Conservation (phyloP, 2,329 filamentous ascomycete species). For the Colletotrichum aenigma region DNA sequence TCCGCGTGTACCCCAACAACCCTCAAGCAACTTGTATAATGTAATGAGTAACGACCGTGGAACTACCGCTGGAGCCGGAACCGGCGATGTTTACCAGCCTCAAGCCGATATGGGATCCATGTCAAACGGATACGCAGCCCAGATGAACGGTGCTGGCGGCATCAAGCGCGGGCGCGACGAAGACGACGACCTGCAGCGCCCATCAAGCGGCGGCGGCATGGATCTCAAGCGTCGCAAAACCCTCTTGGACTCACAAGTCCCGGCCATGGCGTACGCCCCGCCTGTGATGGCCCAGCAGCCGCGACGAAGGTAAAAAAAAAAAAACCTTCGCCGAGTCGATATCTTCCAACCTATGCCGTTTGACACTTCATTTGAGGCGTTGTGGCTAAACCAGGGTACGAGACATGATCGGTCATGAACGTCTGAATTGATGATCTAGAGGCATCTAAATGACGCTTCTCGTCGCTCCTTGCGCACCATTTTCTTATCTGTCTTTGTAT, state of each 20-base stretch:
- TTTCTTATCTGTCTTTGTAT: slow-evolving; percentile 28
- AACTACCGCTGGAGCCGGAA: slow-evolving; percentile 66
- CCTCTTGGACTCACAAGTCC: slow-evolving; percentile 64
- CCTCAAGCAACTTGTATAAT: slow-evolving; percentile 85
- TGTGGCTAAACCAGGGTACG: slow-evolving; percentile 1
- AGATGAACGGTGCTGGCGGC: slow-evolving; percentile 65
- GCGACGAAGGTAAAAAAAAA: slow-evolving; percentile 38
- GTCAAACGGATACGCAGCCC: slow-evolving; percentile 67
- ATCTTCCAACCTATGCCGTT: neutral
- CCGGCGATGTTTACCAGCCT: slow-evolving; percentile 73
- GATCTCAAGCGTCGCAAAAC: slow-evolving; percentile 83
- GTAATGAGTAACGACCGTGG: slow-evolving; percentile 83
- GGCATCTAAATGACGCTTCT: neutral
- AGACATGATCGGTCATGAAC: slow-evolving; percentile 12
- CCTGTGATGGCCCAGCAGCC: slow-evolving; percentile 45
- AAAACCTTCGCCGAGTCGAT: neutral
- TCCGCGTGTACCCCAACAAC: slow-evolving; percentile 67
- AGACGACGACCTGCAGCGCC: slow-evolving; percentile 63
- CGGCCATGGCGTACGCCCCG: slow-evolving; percentile 51
- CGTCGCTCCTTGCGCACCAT: slow-evolving; percentile 15
- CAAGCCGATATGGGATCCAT: slow-evolving; percentile 64
- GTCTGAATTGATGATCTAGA: slow-evolving; percentile 6
- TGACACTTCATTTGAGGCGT: slow-evolving; percentile 16
- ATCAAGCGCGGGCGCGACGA: slow-evolving; percentile 60
- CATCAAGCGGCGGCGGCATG: slow-evolving; percentile 63